Evolutionary conservation across 805 yeast species (phyloP), one percentile per base, ranked within the genome.

Genomic region (Metschnikowia henanensis): DNA sequence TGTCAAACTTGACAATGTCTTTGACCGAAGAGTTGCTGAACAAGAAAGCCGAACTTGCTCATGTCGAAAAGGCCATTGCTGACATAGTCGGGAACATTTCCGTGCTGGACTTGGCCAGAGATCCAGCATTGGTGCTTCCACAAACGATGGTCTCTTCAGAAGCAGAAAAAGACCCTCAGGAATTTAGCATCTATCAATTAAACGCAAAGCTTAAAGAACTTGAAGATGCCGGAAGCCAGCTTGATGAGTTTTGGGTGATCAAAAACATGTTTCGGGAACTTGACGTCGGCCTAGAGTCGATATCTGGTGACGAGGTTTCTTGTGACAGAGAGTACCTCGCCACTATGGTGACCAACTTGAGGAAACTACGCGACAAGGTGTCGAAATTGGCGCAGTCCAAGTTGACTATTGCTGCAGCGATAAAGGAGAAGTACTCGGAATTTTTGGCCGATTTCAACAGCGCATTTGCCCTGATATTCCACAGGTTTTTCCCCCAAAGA

Each of bases 221-320:
- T 9, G 50, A 51, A 12, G 41, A 39, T 13, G 43, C 46, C 4
- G 43, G 52, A 12, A 30, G 30, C 8, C 46, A 49, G 18, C 54
- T 67, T 35, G 56, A 61, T 26, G 57, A 50, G 16, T 50, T 65
- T 5, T 60, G 66, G 65, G 52, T 58, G 12, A 46, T 63, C 15
- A 60, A 57, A 22, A 61, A 59, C 16, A 47, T 63, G n/a, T 39
- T 60, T 13, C 41, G 47, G 13, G 67, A 65, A 41, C 58, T 57
- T 5, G 51, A 50, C 18, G 41, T 38, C 17, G 39, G 49, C 7
- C 45, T 60, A 2, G 53, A 46, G n/a, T 43, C 50, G 10, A 21
- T 34, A 8, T 51, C 37, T 13, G 44, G 32, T 6, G 45, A 13
- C 9, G 30, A 21, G 13, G 29, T 35, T 18, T 32, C 32, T 8